phyloP scores from a whole-genome alignment of 257 asterid genomes.

The Fraxinus americana region DNA sequence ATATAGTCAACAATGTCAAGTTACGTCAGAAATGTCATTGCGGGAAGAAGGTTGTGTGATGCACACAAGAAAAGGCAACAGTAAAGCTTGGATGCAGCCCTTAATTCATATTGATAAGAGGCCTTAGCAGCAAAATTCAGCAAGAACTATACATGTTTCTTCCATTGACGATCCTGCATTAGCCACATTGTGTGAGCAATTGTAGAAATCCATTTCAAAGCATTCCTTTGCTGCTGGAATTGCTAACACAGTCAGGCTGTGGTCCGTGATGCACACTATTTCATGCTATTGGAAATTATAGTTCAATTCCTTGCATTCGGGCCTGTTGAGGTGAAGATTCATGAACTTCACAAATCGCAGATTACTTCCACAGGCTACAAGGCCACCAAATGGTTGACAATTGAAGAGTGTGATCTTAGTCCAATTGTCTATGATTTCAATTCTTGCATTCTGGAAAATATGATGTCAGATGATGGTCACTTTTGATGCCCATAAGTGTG shows the following conservation, averaged over 20 bases:
- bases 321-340: not conserved
- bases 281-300: conserved; percentile 14
- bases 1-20: conserved; percentile 32
- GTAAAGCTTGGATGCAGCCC: conserved; percentile 77
- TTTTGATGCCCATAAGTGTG: not conserved
- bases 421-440: not conserved
- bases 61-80: conserved; percentile 55
- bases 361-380: not conserved
- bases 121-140: conserved; percentile 64
- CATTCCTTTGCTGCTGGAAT: conserved; percentile 73
- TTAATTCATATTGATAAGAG: conserved; percentile 36
- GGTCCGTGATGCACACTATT: conserved; percentile 42
- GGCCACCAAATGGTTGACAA: not conserved
- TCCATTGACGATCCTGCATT: conserved; percentile 63
- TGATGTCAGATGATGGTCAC: not conserved
- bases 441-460: not conserved
- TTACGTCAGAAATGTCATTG: conserved; percentile 30
- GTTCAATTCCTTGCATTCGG: not conserved
- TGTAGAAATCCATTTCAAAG: conserved; percentile 55
- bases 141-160: conserved; percentile 50
- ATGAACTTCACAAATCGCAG: too few relatives aligned
- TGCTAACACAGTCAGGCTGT: conserved; percentile 60
- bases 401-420: not conserved
- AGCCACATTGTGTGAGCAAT: conserved; percentile 81
- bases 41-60: conserved; percentile 67